Conservation (phyloP, 2,329 filamentous ascomycete species). For the Helicocarpus griseus region DNA sequence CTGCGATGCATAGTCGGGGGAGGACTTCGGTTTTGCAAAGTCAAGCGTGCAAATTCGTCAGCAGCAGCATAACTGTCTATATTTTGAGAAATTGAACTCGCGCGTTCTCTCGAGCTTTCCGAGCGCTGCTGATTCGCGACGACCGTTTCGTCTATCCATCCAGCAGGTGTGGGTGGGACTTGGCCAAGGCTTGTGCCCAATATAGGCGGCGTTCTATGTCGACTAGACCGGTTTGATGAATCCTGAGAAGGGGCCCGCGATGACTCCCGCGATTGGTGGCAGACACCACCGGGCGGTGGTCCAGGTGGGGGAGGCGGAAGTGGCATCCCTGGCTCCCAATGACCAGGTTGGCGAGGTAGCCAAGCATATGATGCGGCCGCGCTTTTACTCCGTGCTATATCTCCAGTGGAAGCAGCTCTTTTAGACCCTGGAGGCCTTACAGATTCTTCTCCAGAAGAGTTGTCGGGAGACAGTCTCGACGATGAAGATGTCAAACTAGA, state of each 20-base stretch:
- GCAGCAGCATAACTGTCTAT: background rate
- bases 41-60: slow-evolving; percentile 29
- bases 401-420: slow-evolving; percentile 37
- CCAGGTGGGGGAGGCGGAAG: slow-evolving; percentile 39
- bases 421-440: slow-evolving; percentile 30
- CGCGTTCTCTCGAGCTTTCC: background rate
- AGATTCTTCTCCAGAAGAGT: slow-evolving; percentile 13
- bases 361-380: slow-evolving; percentile 22
- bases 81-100: background rate
- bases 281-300: slow-evolving; percentile 28
- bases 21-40: slow-evolving; percentile 19
- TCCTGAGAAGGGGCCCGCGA: background rate
- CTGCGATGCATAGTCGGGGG: background rate
- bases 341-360: slow-evolving; percentile 13
- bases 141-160: slow-evolving; percentile 30
- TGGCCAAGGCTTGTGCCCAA: slow-evolving; percentile 31
- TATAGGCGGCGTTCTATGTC: slow-evolving; percentile 25
- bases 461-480: background rate
- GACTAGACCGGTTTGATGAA: slow-evolving; percentile 11
- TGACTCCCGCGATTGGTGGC: background rate
- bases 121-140: background rate
- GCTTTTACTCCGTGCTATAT: slow-evolving; percentile 28
- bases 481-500: slow-evolving; percentile 2
- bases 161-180: slow-evolving; percentile 36
- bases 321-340: slow-evolving; percentile 38